Percentiles rank a stretch among this genome's conserved stretches.
Conservation (phyloP, 208 protist species). For the Trypanosoma congolense region DNA sequence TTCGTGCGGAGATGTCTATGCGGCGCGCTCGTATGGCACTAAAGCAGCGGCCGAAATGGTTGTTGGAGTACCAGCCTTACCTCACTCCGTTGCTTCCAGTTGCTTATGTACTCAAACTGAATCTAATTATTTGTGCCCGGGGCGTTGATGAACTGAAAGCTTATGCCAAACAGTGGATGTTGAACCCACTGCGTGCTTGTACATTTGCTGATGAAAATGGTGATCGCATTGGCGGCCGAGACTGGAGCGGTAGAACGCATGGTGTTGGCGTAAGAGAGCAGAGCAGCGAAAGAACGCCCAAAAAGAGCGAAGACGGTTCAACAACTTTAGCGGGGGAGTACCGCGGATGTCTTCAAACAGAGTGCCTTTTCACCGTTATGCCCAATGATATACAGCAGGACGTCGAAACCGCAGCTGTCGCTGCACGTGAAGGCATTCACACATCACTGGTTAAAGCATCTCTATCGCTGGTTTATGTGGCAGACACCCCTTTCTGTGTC, state of each 20-base stretch:
- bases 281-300: neutral
- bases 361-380: conserved; percentile 9
- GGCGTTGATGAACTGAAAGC: conserved; percentile 37
- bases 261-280: neutral
- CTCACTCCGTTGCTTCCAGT: conserved; percentile 66
- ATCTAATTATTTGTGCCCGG: conserved; percentile 37
- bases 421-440: conserved; percentile 6
- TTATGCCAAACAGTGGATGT: conserved; percentile 53
- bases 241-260: conserved; percentile 4
- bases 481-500: conserved; percentile 57
- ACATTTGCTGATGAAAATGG: conserved; percentile 56
- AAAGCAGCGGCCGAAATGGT: conserved; percentile 40
- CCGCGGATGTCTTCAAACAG: conserved; percentile 13
- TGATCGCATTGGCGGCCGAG: conserved; percentile 14
- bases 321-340: conserved; percentile 30
- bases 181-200: conserved; percentile 36
- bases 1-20: conserved; percentile 55
- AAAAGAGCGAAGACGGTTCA: conserved; percentile 5
- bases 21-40: conserved; percentile 52
- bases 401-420: conserved; percentile 1
- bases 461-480: conserved; percentile 54
- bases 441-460: conserved; percentile 27
- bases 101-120: conserved; percentile 60
- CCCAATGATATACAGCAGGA: conserved; percentile 10
- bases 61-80: conserved; percentile 68